These are phyloP conservation scores for Penstemon barbatus DNA, from an alignment of 257 asterid genomes.

Conservation along the genomic window DNA sequence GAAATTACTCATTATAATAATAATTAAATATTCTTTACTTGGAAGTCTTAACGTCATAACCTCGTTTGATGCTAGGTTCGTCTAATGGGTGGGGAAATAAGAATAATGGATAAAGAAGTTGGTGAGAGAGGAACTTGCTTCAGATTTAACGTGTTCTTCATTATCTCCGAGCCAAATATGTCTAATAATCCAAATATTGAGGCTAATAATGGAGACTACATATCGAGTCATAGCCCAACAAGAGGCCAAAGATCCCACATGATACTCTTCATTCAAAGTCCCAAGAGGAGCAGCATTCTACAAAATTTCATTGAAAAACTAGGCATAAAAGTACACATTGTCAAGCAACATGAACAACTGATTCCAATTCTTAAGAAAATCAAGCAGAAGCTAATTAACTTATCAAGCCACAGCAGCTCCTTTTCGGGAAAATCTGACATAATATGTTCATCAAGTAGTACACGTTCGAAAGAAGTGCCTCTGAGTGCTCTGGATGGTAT, in stretches of 20 bases:
- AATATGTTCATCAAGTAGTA: slow-evolving; percentile 30
- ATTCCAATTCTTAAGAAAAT: slow-evolving; percentile 39
- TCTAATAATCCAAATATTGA: slow-evolving; percentile 29
- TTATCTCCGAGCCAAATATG: slow-evolving; percentile 2
- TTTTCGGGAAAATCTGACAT: too few relatives aligned
- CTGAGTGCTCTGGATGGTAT: slow-evolving; percentile 49
- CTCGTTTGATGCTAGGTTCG: slow-evolving; percentile 45
- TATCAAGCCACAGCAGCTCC: slow-evolving; percentile 17
- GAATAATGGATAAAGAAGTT: slow-evolving; percentile 54
- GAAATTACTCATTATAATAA: too few relatives aligned
- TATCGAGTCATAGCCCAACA: slow-evolving; percentile 35
- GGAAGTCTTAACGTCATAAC: too few relatives aligned
- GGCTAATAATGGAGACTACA: slow-evolving; percentile 11
- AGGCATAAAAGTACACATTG: slow-evolving; percentile 52
- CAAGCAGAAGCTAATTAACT: slow-evolving; percentile 31
- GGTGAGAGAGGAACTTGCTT: slow-evolving; percentile 67
- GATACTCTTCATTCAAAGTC: slow-evolving; percentile 50
- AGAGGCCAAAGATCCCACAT: slow-evolving; percentile 48
- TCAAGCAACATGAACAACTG: slow-evolving; percentile 50
- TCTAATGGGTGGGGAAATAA: slow-evolving; percentile 76
- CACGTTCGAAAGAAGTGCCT: slow-evolving; percentile 47
- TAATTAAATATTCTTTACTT: too few relatives aligned
- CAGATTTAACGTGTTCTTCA: slow-evolving; percentile 43
- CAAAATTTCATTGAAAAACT: slow-evolving; percentile 47
- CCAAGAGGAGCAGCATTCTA: slow-evolving; percentile 44